Base-by-base conservation (phyloP, 2,329 filamentous ascomycete species). In the Tolypocladium cylindrosporum region DNA sequence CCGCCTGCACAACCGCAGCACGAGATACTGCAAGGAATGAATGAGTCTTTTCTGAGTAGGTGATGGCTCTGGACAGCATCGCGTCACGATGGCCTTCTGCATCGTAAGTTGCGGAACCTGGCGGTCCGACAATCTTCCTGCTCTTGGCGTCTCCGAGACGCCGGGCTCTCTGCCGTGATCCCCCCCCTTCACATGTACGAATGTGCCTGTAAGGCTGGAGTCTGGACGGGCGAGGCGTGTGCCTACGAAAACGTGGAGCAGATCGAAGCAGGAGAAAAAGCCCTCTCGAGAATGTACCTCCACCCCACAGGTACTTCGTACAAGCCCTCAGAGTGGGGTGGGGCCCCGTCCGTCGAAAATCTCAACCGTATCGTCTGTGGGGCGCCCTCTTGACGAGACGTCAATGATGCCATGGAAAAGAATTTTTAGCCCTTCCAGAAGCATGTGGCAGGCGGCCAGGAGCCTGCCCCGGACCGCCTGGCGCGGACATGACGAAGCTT, bases 401-500 rank as follows among this genome's bases (percentile, higher is more conserved):
- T 60, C 59, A 56, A 62, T 64, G 59, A 63, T 65, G 64, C 61
- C 63, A 65, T 64, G 16, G 54, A 55, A 52, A 53, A 62, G 58
- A 68, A 67, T 63, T 61, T 61, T 58, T 53, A 63, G 59, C 37
- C 59, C 66, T 69, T 69, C 68, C 63, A 69, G 68, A 70, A 70
- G 66, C 61, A 64, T 65, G 60, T 60, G 59, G 54, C 64, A 61
- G 61, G 64, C 31, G 16, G 39, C 41, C 41, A n/a, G 41, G 24
- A 5, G 43, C 24, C 24, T 27, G 24, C 45, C 31, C 31, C 6
- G 34, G 14, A 24, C 45, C 27, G 27, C 45, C 45, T 59, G 61
- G 57, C 56, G 55, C 55, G 16, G 57, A 59, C 41, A 61, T 64
- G 63, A 64, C 62, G 61, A 64, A 65, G 59, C 58, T 52, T 55